Conservation (phyloP, 2,329 filamentous ascomycete species). For the Pseudogymnoascus sp. region DNA sequence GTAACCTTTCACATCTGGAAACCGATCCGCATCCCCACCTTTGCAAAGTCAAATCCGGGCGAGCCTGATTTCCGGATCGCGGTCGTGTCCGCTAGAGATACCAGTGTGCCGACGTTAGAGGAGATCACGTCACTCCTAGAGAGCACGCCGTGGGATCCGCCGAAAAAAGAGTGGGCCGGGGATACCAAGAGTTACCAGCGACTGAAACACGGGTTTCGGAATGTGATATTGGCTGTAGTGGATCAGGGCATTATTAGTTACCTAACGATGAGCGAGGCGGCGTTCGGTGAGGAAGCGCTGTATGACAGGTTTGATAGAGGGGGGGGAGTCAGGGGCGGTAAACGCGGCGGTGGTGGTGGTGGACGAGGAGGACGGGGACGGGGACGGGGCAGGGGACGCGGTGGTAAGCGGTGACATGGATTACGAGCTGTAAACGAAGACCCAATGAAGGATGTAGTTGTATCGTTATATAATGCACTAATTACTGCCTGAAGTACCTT, state of each 20-base stretch:
- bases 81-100: conserved; percentile 67
- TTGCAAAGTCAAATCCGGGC: conserved; percentile 72
- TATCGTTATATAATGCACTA: background rate
- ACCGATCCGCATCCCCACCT: conserved; percentile 46
- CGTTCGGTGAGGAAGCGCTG: conserved; percentile 67
- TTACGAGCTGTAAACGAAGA: background rate
- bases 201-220: conserved; percentile 75
- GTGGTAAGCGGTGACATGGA: conserved; percentile 30
- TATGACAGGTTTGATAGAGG: conserved; percentile 48
- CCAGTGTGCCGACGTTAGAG: conserved; percentile 61
- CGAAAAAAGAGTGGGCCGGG: conserved; percentile 29
- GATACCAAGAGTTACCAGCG: conserved; percentile 60
- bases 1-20: conserved; percentile 75
- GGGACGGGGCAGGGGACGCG: conserved; percentile 30
- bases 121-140: conserved; percentile 65
- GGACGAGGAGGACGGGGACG: background rate
- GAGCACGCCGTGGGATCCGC: conserved; percentile 62
- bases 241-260: conserved; percentile 88
- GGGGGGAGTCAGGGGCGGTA: conserved; percentile 31
- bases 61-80: conserved; percentile 77
- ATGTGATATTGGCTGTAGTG: conserved; percentile 78
- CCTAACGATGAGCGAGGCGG: conserved; percentile 68
- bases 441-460: background rate
- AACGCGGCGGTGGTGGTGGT: conserved; percentile 25
- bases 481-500: background rate